A percentile compares a stretch with the other conserved stretches of the same genome.
Conservation (phyloP, 768 basidiomycete genomes). For the Pholiota microspora region DNA sequence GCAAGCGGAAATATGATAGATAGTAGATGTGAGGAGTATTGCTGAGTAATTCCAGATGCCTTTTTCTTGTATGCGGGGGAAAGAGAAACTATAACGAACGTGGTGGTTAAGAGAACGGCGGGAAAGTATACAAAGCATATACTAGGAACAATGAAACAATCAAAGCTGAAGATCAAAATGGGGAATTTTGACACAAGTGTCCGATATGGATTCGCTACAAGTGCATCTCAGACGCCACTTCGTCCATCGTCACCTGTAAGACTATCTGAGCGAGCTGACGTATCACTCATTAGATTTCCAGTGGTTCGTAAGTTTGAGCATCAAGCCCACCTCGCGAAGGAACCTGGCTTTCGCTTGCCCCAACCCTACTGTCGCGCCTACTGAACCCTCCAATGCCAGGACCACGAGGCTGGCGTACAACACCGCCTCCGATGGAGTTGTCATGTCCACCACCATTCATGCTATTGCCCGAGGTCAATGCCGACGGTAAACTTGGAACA, state of each 20-base stretch:
- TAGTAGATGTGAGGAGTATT: constrained; percentile 24
- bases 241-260: constrained; percentile 44
- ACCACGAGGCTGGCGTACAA: constrained; percentile 84
- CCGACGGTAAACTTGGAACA: constrained; percentile 72
- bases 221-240: constrained; percentile 29
- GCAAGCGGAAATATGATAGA: constrained; percentile 34
- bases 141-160: constrained; percentile 18
- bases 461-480: constrained; percentile 40
- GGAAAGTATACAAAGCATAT: constrained; percentile 30
- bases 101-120: constrained; percentile 27
- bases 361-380: constrained; percentile 58
- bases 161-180: constrained; percentile 20
- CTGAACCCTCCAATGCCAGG: constrained; percentile 78
- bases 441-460: constrained; percentile 45
- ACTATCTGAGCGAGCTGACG: constrained; percentile 41
- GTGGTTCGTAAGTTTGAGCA: constrained; percentile 80
- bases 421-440: constrained; percentile 40
- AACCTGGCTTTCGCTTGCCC: constrained; percentile 37
- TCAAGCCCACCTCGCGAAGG: constrained; percentile 72
- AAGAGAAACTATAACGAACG: constrained; percentile 27
- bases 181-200: constrained; percentile 7
- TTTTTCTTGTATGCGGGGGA: constrained; percentile 27
- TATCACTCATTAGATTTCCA: constrained; percentile 67
- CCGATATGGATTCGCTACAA: neutral
- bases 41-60: constrained; percentile 33